Evolutionary conservation across 2,329 filamentous ascomycete genomes (phyloP), one percentile per base, ranked within the genome.

Genomic region (Aspergillus felis): DNA sequence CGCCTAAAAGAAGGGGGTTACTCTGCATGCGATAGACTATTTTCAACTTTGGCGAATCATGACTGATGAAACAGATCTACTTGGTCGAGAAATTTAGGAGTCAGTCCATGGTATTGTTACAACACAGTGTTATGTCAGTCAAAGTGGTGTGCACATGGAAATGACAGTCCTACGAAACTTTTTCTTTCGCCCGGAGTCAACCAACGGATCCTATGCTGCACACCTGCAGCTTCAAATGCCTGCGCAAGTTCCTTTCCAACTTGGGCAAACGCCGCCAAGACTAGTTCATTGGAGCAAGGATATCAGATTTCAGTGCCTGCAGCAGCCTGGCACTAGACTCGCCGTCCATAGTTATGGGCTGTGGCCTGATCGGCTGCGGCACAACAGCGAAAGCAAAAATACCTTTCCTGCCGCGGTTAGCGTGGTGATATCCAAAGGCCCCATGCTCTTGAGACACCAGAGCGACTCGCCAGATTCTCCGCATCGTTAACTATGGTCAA

Each of bases 401-500:
- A 58, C 54, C 44, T 68, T 73, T 0, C 74, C 72, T 4, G 64
- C 73, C 14, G 75, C 54, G 0, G 47, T 51, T 1, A 74, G 41
- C 0, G 59, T 54, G 1, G 69, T 57, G 0, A 59, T 75, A 51
- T 80, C 72, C 77, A 76, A 79, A 8, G 75, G 71, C 49, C 49
- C 53, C 42, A 80, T 60, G 12, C 74, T 76, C 25, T 61, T 56
- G 14, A 81, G 14, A 81, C 75, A 3, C 70, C 75, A 0, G 79
- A 78, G 2, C 78, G 72, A 0, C 78, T 77, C 0, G 69, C 67
- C 1, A 82, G 74, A 1, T 80, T 79, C 22, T 68, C 69, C 0
- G 75, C 77, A 1, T 79, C 79, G 35, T 80, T 77, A 1, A 68
- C 55, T 1, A 79, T 81, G 0, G 79, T 81, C 29, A 81, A 67